Percentiles rank a stretch among this genome's conserved stretches.
Evolutionary conservation across 768 basidiomycete species (phyloP).

Genomic region (Pholiota microspora): DNA sequence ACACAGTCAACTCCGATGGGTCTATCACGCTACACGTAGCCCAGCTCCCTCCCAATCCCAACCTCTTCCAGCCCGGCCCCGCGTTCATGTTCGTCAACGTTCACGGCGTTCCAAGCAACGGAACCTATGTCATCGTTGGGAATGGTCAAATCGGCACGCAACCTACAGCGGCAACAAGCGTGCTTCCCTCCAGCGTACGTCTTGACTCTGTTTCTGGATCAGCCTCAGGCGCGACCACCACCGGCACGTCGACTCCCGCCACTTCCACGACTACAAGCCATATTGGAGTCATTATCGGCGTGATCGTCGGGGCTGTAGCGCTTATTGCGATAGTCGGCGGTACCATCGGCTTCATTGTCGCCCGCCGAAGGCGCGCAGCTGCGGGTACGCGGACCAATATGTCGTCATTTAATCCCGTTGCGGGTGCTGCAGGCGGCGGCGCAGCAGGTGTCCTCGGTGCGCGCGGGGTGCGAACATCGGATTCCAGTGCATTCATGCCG

Average conservation of each 20-base stretch:
- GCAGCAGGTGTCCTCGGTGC: conserved; percentile 8
- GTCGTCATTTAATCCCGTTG: conserved; percentile 20
- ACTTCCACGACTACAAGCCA: conserved; percentile 16
- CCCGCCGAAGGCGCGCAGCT: conserved; percentile 44
- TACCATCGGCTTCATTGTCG: conserved; percentile 45
- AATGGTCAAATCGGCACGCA: conserved; percentile 77
- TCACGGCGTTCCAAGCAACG: conserved; percentile 81
- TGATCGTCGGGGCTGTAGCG: conserved; percentile 52
- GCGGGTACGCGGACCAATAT: conserved; percentile 18
- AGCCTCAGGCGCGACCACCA: conserved; percentile 6
- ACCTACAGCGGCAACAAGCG: conserved; percentile 39
- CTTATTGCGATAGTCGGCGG: conserved; percentile 49
- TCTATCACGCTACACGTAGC: conserved; percentile 76
- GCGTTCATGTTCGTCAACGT: conserved; percentile 81
- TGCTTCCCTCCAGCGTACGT: conserved; percentile 51
- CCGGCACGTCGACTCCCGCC: conserved; percentile 8
- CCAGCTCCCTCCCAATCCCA: conserved; percentile 82
- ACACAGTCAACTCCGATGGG: conserved; percentile 75
- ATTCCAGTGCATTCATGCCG: conserved; percentile 69
- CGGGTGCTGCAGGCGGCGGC: conserved; percentile 14
- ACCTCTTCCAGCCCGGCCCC: conserved; percentile 88
- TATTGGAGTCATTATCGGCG: conserved; percentile 46
- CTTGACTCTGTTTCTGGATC: conserved; percentile 24
- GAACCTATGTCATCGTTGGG: conserved; percentile 74
- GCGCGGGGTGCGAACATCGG: conserved; percentile 29